Conservation (phyloP, 2,329 filamentous ascomycete genomes). For the Pseudocercospora crystallina region DNA sequence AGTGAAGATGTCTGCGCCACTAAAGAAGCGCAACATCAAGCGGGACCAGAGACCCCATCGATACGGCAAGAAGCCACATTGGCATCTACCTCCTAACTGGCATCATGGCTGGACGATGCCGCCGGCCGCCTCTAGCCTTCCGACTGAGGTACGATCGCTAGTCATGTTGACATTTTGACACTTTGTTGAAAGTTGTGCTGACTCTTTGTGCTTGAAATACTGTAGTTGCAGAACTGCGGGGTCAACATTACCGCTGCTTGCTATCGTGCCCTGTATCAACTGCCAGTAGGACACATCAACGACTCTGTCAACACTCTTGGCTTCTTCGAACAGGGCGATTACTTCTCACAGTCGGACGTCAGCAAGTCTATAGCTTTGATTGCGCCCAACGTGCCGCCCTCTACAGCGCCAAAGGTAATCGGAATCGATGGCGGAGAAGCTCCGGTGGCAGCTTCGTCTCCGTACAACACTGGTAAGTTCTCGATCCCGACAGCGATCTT, state of each 20-base stretch:
- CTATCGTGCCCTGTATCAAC: constrained; percentile 46
- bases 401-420: constrained; percentile 27
- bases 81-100: not conserved
- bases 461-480: constrained; percentile 14
- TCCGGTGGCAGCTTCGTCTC: constrained; percentile 35
- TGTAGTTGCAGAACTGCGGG: not conserved
- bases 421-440: constrained; percentile 25
- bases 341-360: constrained; percentile 16
- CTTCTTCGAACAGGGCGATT: constrained; percentile 19
- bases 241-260: constrained; percentile 42
- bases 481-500: constrained; percentile 22
- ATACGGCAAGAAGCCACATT: not conserved
- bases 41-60: not conserved
- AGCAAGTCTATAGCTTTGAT: constrained; percentile 41
- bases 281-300: constrained; percentile 22
- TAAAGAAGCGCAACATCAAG: constrained; percentile 16
- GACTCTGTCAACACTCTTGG: constrained; percentile 17
- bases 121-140: constrained; percentile 1
- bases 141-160: not conserved
- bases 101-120: constrained; percentile 30
- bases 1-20: constrained; percentile 43
- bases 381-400: constrained; percentile 18
- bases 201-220: too few relatives aligned
- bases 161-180: too few relatives aligned
- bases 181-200: too few relatives aligned